These are phyloP conservation scores for Dictyostelium citrinum DNA, from an alignment of 78 protist genomes.

Conservation along the genomic window DNA sequence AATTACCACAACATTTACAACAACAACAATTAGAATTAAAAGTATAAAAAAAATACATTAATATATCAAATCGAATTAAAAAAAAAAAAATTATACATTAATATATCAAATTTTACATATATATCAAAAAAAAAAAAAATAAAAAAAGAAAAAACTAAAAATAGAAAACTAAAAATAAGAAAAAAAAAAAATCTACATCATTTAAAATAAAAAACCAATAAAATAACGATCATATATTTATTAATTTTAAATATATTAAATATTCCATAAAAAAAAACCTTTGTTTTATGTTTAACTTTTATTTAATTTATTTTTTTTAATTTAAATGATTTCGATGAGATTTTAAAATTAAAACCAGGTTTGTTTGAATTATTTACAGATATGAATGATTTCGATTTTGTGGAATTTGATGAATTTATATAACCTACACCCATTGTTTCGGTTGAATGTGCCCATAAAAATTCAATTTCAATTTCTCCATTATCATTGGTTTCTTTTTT, in stretches of 20 bases:
- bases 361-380: neutral
- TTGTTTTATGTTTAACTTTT: too few species aligned
- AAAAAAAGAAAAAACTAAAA: neutral
- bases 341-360: conserved; percentile 19
- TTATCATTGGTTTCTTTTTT: conserved; percentile 24
- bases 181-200: too few species aligned
- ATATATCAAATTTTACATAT: too few species aligned
- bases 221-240: neutral
- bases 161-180: too few species aligned
- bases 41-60: neutral
- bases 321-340: conserved; percentile 15
- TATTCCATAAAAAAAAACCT: neutral
- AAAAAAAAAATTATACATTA: too few species aligned
- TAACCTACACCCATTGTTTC: conserved; percentile 82
- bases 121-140: too few species aligned
- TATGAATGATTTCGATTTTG: conserved; percentile 3
- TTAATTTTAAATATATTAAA: too few species aligned
- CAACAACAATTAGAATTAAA: neutral
- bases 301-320: neutral
- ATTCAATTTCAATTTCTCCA: conserved; percentile 48
- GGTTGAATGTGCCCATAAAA: conserved; percentile 78
- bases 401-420: neutral
- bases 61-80: too few species aligned
- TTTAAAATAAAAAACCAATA: neutral
- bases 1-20: neutral